These are phyloP conservation scores for Rhodotorula graminis DNA, from an alignment of 768 basidiomycete species.

Conservation along the genomic window DNA sequence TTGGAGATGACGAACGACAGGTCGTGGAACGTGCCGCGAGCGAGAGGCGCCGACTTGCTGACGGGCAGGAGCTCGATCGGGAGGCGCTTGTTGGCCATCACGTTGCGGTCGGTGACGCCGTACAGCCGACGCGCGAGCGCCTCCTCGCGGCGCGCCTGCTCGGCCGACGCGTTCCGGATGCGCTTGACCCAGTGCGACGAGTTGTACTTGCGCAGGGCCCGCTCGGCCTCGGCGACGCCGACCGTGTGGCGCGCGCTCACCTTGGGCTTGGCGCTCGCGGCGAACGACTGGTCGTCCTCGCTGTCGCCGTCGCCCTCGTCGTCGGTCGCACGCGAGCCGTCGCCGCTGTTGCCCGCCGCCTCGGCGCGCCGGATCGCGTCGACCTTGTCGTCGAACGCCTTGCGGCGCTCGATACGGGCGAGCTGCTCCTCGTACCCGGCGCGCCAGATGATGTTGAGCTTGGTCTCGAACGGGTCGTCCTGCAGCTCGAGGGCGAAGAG, in stretches of 20 bases:
- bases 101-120: slow-evolving; percentile 18
- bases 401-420: slow-evolving; percentile 66
- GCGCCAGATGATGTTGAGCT: slow-evolving; percentile 67
- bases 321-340: background rate
- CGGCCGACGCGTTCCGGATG: slow-evolving; percentile 51
- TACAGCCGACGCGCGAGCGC: slow-evolving; percentile 53
- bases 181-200: slow-evolving; percentile 67
- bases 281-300: background rate
- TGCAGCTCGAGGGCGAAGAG: slow-evolving; percentile 68
- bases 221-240: slow-evolving; percentile 65
- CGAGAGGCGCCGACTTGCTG: slow-evolving; percentile 58
- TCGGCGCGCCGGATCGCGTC: slow-evolving; percentile 55
- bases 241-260: slow-evolving; percentile 65
- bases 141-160: slow-evolving; percentile 56
- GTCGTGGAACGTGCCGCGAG: slow-evolving; percentile 62
- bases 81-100: slow-evolving; percentile 38
- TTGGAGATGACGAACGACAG: slow-evolving; percentile 57
- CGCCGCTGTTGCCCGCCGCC: background rate
- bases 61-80: slow-evolving; percentile 48
- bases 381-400: slow-evolving; percentile 73
- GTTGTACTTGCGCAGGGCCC: slow-evolving; percentile 64
- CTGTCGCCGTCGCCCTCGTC: background rate
- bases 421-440: slow-evolving; percentile 68
- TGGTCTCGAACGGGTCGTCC: slow-evolving; percentile 78
- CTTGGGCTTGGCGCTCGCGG: slow-evolving; percentile 42